Base-by-base conservation (phyloP, 2,329 filamentous ascomycete genomes). In the Aspergillus novofumigatus region DNA sequence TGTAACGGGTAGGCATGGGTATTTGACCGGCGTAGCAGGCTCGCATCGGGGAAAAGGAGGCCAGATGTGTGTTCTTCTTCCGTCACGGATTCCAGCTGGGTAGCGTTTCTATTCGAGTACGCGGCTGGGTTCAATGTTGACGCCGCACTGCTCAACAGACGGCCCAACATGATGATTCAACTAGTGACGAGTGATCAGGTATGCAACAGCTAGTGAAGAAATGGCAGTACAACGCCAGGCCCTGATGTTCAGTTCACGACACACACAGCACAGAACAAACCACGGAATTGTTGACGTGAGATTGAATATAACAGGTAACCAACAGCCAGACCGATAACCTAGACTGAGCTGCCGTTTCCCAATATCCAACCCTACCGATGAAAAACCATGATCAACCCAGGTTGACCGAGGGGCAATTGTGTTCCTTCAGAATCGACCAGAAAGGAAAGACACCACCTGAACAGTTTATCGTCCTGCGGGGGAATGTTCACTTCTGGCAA, bases 51-150 rank as follows among this genome's bases (percentile, higher is more conserved):
- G 59, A 78, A 80, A 53, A 80, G 67, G 49, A 80, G 71, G 42
- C 75, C 75, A 49, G 77, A 77, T 4, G 77, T 80, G 61, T 80
- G 77, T 59, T 78, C 76, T 62, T 80, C 78, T 59, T 80, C 78
- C 1, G 77, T 79, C 25, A 78, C 75, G 25, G 78, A 80, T 62
- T 80, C 78, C 21, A 78, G 72, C 29, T 73, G 72, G 25, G 70
- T 66, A 17, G 70, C 60, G 57, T 70, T 74, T 55, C 75, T 72
- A 47, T 70, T 65, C 44, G 70, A 69, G 57, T 77, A 75, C 6
- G 68, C 61, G n/a, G 74, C 66, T 20, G 75, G 72, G 62, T 74
- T 78, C 53, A 78, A 65, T 21, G 75, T 76, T 48, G 75, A 75
- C 14, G 75, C 75, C 45, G 75, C 75, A 17, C 71, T 76, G 62